A percentile compares a stretch with the other conserved stretches of the same genome.
Evolutionary conservation across 2,329 filamentous ascomycete genomes (phyloP).

Genomic region (Sclerotiophoma versabilis): DNA sequence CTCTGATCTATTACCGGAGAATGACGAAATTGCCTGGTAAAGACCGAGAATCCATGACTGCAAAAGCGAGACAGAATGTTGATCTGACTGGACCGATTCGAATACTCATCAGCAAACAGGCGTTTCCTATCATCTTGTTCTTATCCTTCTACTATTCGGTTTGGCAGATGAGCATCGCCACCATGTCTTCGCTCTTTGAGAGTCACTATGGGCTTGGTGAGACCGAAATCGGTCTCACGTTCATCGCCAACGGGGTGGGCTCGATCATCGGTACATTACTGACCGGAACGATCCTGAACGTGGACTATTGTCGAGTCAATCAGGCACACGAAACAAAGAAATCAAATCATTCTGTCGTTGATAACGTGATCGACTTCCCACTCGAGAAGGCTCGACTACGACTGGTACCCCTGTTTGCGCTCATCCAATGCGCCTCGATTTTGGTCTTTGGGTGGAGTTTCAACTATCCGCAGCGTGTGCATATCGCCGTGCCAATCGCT

Average conservation of each 20-base stretch:
- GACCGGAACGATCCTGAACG: conserved; percentile 59
- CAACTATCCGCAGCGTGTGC: background rate
- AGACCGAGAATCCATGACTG: background rate
- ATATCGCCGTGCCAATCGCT: background rate
- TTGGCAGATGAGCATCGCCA: background rate
- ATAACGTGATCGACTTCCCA: background rate
- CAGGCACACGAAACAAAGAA: background rate
- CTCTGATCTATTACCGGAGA: background rate
- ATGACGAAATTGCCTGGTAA: no score
- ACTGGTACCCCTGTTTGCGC: background rate
- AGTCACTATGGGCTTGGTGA: conserved; percentile 21
- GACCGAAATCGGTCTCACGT: conserved; percentile 41
- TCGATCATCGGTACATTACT: conserved; percentile 59
- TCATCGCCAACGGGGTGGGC: conserved; percentile 61
- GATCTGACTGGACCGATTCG: background rate
- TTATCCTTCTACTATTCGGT: background rate
- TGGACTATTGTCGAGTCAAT: conserved; percentile 53
- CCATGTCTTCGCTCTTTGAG: conserved; percentile 13
- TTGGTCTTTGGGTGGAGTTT: background rate
- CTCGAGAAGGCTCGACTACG: background rate
- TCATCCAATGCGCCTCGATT: background rate
- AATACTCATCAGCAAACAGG: background rate
- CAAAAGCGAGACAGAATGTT: background rate
- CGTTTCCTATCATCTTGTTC: background rate
- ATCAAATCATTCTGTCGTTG: no score